Evolutionary conservation across 139 green algal genomes (phyloP).

Genomic region (Closterium sp.): DNA sequence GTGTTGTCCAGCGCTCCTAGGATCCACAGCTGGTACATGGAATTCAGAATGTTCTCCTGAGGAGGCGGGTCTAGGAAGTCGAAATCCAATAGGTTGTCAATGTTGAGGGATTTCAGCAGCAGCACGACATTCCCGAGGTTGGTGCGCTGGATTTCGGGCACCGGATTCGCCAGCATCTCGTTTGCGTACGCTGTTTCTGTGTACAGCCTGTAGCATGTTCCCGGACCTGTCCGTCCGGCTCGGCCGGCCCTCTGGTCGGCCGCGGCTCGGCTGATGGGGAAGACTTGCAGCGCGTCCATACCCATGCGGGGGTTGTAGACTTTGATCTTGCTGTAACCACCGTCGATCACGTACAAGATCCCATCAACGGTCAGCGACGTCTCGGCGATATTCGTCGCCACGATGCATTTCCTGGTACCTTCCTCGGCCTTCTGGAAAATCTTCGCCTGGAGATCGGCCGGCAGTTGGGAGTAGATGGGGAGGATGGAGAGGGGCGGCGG

Average conservation of each 20-base stretch:
- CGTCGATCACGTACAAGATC: slow-evolving; percentile 95
- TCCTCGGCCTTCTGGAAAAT: slow-evolving; percentile 93
- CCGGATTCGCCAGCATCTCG: slow-evolving; percentile 61
- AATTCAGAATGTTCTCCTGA: slow-evolving; percentile 94
- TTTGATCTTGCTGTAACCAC: slow-evolving; percentile 89
- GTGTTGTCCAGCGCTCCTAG: slow-evolving; percentile 84
- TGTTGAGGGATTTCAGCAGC: slow-evolving; percentile 80
- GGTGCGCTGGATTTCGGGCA: slow-evolving; percentile 62
- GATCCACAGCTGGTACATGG: slow-evolving; percentile 96
- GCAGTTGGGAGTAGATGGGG: slow-evolving; percentile 93
- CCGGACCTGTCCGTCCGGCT: slow-evolving; percentile 87
- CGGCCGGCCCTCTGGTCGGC: slow-evolving; percentile 83
- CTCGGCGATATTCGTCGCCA: slow-evolving; percentile 98
- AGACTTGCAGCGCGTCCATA: slow-evolving; percentile 94
- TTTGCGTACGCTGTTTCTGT: slow-evolving; percentile 81
- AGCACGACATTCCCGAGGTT: slow-evolving; percentile 60
- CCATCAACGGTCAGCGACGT: slow-evolving; percentile 95
- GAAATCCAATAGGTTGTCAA: slow-evolving; percentile 96
- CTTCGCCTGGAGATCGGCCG: slow-evolving; percentile 80
- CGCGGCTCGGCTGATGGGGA: slow-evolving; percentile 81
- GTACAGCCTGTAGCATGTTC: slow-evolving; percentile 90
- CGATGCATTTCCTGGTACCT: slow-evolving; percentile 85
- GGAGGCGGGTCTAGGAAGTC: slow-evolving; percentile 68
- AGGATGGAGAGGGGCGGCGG: slow-evolving; percentile 78
- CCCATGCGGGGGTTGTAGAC: slow-evolving; percentile 98